phyloP scores from a whole-genome alignment of 495 filamentous ascomycete species.

The Hypoxylon lienhwacheense region DNA sequence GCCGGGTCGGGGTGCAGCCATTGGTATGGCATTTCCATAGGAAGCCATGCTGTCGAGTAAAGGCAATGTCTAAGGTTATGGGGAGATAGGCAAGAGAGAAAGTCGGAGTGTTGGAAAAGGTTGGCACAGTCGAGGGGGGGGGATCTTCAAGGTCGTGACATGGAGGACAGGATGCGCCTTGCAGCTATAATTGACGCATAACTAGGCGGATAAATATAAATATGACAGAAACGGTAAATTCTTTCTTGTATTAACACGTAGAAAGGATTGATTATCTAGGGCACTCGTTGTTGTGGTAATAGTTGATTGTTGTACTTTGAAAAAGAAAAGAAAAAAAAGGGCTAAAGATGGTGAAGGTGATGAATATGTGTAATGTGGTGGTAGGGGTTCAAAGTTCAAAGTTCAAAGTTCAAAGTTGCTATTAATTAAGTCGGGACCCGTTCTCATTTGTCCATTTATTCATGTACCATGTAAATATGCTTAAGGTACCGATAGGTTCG shows the following conservation, averaged over 20 bases:
- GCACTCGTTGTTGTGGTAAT: not conserved
- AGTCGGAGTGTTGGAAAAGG: constrained; percentile 29
- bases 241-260: constrained; percentile 3
- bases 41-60: constrained; percentile 45
- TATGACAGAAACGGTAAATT: constrained; percentile 5
- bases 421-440: not conserved
- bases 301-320: constrained; percentile 1
- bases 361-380: not conserved
- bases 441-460: not conserved
- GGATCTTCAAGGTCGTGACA: constrained; percentile 31
- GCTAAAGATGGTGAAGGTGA: constrained; percentile 8
- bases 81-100: constrained; percentile 8
- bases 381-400: no score
- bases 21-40: constrained; percentile 46
- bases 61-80: not conserved
- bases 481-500: not conserved
- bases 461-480: no score
- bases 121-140: constrained; percentile 24
- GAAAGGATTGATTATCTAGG: constrained; percentile 5
- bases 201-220: not conserved
- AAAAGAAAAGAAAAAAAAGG: not conserved
- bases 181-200: constrained; percentile 38
- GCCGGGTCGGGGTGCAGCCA: constrained; percentile 38
- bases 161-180: constrained; percentile 32
- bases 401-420: no score